phyloP scores from a whole-genome alignment of 129 eudicot species.

The Flaveria brownii region DNA sequence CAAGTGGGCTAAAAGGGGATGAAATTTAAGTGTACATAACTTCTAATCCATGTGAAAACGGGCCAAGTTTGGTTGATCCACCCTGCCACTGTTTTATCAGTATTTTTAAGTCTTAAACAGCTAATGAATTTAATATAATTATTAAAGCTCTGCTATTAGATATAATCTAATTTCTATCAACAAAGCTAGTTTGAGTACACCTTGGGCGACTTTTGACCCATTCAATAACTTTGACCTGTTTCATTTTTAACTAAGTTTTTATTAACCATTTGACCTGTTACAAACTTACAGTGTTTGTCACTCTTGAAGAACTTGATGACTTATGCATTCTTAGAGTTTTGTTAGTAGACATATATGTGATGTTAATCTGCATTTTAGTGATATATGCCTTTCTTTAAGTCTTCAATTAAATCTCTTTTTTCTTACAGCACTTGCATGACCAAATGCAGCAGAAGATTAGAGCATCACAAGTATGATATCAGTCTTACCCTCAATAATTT shows the following conservation, averaged over 20 bases:
- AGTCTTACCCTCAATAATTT: too few species aligned
- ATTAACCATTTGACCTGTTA: background rate
- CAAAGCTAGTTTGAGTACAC: background rate
- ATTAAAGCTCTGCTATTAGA: background rate
- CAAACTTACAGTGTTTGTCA: background rate
- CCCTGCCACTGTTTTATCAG: too few species aligned
- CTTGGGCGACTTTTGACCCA: background rate
- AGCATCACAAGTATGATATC: conserved; percentile 66
- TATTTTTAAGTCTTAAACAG: too few species aligned
- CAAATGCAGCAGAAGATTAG: conserved; percentile 77
- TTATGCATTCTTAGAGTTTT: background rate
- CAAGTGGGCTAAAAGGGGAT: background rate
- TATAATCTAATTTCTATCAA: background rate
- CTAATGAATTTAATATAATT: too few species aligned
- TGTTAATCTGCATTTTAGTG: background rate
- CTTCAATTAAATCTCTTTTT: background rate
- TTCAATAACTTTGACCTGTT: background rate
- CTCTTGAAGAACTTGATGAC: conserved; percentile 19
- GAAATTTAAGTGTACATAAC: background rate
- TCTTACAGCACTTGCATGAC: conserved; percentile 83
- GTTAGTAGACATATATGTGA: background rate
- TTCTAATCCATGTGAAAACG: background rate
- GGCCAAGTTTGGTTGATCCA: too few species aligned
- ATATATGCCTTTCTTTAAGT: background rate
- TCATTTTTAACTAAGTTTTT: background rate